phyloP scores from a whole-genome alignment of 1,139 yeast genomes.

The Martiniozyma asiatica region DNA sequence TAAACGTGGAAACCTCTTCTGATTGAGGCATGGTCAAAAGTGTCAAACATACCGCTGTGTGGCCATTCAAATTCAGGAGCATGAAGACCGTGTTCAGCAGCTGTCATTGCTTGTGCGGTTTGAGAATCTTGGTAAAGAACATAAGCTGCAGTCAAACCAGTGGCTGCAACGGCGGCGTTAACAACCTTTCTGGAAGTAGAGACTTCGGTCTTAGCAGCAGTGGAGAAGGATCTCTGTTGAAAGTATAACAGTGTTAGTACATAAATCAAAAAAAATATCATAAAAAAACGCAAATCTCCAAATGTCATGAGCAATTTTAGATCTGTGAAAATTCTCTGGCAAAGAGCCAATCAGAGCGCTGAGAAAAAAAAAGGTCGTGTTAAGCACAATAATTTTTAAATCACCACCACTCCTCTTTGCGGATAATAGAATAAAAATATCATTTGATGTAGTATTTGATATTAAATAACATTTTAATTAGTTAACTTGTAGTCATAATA shows the following conservation, averaged over 20 bases:
- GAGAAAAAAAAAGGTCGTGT: too few species aligned
- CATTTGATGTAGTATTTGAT: too few species aligned
- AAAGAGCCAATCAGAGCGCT: too few species aligned
- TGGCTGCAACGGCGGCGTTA: slow-evolving; percentile 53
- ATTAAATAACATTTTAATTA: too few species aligned
- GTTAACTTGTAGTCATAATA: too few species aligned
- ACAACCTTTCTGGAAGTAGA: slow-evolving; percentile 43
- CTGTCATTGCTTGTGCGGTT: slow-evolving; percentile 93
- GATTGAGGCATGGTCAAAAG: slow-evolving; percentile 92
- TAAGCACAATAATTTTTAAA: too few species aligned
- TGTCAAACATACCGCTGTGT: slow-evolving; percentile 81
- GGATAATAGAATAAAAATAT: too few species aligned
- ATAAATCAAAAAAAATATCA: not conserved
- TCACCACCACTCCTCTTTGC: too few species aligned
- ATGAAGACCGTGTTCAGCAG: slow-evolving; percentile 98
- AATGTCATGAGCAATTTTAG: too few species aligned
- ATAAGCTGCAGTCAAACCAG: slow-evolving; percentile 65
- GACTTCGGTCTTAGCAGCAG: slow-evolving; percentile 23
- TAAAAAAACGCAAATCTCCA: too few species aligned
- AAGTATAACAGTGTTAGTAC: slow-evolving; percentile 9
- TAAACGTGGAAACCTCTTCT: slow-evolving; percentile 99
- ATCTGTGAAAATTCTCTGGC: too few species aligned
- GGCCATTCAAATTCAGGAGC: slow-evolving; percentile 92
- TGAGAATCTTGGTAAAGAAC: slow-evolving; percentile 67
- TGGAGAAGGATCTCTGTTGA: slow-evolving; percentile 21